Evolutionary conservation across 495 filamentous ascomycete genomes (phyloP), one percentile per base, ranked within the genome.

Genomic region (Margaritispora aquatica): DNA sequence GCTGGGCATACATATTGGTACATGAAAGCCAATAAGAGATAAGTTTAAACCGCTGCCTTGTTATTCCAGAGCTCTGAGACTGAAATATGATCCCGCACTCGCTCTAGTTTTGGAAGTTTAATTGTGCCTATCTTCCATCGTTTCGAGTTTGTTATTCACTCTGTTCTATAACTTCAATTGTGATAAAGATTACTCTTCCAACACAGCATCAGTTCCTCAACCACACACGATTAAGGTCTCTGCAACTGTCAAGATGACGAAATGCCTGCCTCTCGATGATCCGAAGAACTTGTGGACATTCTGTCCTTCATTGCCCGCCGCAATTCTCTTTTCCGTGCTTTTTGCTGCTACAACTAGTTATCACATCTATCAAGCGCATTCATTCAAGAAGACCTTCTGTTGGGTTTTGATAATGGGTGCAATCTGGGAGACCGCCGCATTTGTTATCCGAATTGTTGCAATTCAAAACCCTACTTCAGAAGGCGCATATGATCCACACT

Each of bases 331-430:
- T 57, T 51, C 72, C 1, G 63, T 70, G 3, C 60, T 83, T 8
- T 89, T 88, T 62, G 67, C 65, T 38, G 38, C 77, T 31, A 68
- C 74, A 0, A 65, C 78, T 7, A 17, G 70, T 8, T 54, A 68
- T 3, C 85, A 88, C 61, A 38, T 70, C 36, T 77, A 69, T 51
- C 77, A 83, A 58, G 71, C 68, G 0, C 27, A 63, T 10, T 17
- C 69, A 0, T 71, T 64, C 44, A 22, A 49, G 2, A 63, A 62
- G 24, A 62, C 63, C 24, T 84, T 80, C 64, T 72, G 70, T 29
- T 84, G 79, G 78, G 78, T 83, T 26, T 70, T 84, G 8, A 77
- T 74, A 36, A 77, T 78, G 74, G 75, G 66, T 20, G 68, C 27
- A 0, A 20, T 62, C 1, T 72, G 65, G 75, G 75, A 78, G 57